Base-by-base conservation (phyloP, 2,329 filamentous ascomycete genomes). In the Colletotrichum tofieldiae region DNA sequence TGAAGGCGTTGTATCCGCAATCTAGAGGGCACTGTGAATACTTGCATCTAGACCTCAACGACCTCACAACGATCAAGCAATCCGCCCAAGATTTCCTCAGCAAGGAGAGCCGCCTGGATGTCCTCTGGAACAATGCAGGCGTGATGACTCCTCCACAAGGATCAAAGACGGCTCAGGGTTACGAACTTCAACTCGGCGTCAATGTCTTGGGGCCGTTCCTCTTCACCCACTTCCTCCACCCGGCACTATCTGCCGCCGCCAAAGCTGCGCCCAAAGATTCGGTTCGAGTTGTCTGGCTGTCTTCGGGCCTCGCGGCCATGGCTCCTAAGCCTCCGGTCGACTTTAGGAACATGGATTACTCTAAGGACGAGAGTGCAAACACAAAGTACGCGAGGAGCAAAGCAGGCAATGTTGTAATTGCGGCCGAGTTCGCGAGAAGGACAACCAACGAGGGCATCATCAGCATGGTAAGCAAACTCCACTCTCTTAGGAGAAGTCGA, bases 101-200 rank as follows among this genome's bases (percentile, higher is more conserved):
- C 1, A 73, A 75, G 55, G 77, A 79, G 65, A 71, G 39, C 37
- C 73, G 79, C 7, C 73, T 84, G 3, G 80, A 84, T 73, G 79
- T 83, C 7, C 72, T 85, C 39, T 79, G 81, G 71, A 81, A 85
- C 74, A 85, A 85, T 75, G 83, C 84, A 0, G 83, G 78, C 6
- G 77, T 84, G 41, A 84, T 84, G 81, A 72, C 75, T 2, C 78
- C 81, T 1, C 81, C 82, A 0, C 65, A 74, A 6, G 81, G 80
- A 5, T 81, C 79, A 59, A 81, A 79, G 68, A 80, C 81, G 23
- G 77, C 78, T 11, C 79, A 81, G 71, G 78, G 79, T 29, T 76
- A 79, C 65, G 79, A 81, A 71, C 74, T 80, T 35, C 78, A 81
- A 68, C 69, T 81, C 9, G 79, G 77, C 43, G 75, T 75, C 37